Conservation (phyloP, 768 basidiomycete species). For the Leccinum subgranulosum region DNA sequence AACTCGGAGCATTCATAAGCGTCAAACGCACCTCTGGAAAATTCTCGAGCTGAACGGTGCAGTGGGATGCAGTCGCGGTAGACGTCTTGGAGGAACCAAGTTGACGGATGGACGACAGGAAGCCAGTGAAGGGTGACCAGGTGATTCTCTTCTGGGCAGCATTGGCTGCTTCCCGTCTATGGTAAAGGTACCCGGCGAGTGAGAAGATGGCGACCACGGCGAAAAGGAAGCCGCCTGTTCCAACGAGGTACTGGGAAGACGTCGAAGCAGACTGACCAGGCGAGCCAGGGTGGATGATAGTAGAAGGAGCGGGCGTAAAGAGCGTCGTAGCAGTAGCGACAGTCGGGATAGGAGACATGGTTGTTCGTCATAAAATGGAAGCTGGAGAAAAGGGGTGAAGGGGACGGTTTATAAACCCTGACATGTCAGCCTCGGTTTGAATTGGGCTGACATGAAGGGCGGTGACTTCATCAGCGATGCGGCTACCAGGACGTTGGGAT, state of each 20-base stretch:
- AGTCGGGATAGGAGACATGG: constrained; percentile 19
- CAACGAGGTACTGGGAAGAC: no score
- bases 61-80: no score
- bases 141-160: no score
- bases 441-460: background rate
- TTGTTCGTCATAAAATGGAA: background rate
- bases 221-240: no score
- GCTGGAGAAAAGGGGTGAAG: background rate
- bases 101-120: no score
- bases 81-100: no score
- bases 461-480: constrained; percentile 6
- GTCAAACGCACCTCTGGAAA: constrained; percentile 1
- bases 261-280: no score
- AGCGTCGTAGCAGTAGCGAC: constrained; percentile 4
- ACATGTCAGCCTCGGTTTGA: background rate
- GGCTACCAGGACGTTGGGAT: background rate
- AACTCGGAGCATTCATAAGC: no score
- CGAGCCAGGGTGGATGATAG: background rate
- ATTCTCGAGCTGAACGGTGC: background rate
- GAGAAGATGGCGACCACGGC: no score
- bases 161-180: no score
- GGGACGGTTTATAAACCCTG: constrained; percentile 2
- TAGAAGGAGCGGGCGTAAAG: constrained; percentile 1
- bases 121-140: no score
- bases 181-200: no score